phyloP scores from a whole-genome alignment of 2,329 filamentous ascomycete genomes.

The Moelleriella libera region DNA sequence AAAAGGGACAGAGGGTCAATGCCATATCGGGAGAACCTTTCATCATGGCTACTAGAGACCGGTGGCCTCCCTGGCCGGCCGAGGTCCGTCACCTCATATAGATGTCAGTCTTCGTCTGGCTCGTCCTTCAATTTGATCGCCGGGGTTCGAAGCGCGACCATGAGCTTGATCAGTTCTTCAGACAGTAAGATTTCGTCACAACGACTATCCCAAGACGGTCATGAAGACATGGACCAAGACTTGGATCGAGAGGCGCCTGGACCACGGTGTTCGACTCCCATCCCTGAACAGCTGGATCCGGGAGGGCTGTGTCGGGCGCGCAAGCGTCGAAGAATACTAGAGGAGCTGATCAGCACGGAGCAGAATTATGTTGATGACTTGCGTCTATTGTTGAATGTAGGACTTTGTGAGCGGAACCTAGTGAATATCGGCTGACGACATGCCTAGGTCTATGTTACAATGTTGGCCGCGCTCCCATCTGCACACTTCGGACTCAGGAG shows the following conservation, averaged over 20 bases:
- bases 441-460: slow-evolving; percentile 54
- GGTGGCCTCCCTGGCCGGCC: neutral
- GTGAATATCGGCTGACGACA: slow-evolving; percentile 7
- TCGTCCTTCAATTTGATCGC: slow-evolving; percentile 70
- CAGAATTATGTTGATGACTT: slow-evolving; percentile 80
- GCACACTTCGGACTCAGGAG: slow-evolving; percentile 49
- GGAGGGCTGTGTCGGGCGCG: slow-evolving; percentile 57
- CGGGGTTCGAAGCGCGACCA: slow-evolving; percentile 67
- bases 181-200: slow-evolving; percentile 35
- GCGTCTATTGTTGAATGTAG: slow-evolving; percentile 72
- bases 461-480: slow-evolving; percentile 57
- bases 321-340: slow-evolving; percentile 65
- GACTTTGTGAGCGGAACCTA: slow-evolving; percentile 10
- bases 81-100: slow-evolving; percentile 1
- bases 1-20: slow-evolving; percentile 14
- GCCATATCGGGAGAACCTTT: slow-evolving; percentile 3
- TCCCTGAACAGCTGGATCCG: slow-evolving; percentile 41
- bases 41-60: neutral
- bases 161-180: slow-evolving; percentile 58
- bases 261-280: slow-evolving; percentile 48
- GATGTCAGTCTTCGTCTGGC: slow-evolving; percentile 33
- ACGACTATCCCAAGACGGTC: slow-evolving; percentile 43
- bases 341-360: slow-evolving; percentile 77
- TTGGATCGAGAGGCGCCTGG: slow-evolving; percentile 48
- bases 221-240: slow-evolving; percentile 47